Conservation (phyloP, 805 yeast genomes). For the Maudiozyma barnettii region DNA sequence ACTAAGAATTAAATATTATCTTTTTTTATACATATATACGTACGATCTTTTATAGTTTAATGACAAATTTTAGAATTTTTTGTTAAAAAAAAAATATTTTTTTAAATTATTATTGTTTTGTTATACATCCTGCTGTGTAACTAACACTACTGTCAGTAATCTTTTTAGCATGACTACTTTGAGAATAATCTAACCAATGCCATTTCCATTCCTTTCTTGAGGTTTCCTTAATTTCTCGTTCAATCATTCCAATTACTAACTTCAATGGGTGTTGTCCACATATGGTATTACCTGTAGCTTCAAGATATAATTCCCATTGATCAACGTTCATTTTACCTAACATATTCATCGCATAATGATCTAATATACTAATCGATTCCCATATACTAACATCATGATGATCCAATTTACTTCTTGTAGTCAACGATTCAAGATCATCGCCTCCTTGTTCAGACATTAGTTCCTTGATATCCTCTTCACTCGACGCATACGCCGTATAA, state of each 20-base stretch:
- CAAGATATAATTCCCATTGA: constrained; percentile 59
- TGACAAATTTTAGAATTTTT: constrained; percentile 2
- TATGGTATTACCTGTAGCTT: constrained; percentile 72
- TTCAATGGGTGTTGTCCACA: constrained; percentile 86
- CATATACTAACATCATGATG: constrained; percentile 43
- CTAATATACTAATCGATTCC: constrained; percentile 66
- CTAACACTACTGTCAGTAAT: constrained; percentile 74
- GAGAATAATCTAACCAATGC: constrained; percentile 72
- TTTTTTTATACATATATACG: not conserved
- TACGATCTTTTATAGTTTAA: constrained; percentile 3
- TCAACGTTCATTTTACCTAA: constrained; percentile 1
- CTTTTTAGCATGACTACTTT: constrained; percentile 48
- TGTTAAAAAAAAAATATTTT: not conserved
- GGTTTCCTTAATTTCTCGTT: constrained; percentile 7
- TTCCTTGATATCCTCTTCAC: constrained; percentile 17
- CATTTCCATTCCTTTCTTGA: constrained; percentile 27
- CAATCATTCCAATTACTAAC: constrained; percentile 45
- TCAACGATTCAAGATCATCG: constrained; percentile 25
- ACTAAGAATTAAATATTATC: constrained; percentile 1
- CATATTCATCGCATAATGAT: constrained; percentile 58
- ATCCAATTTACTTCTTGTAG: constrained; percentile 20
- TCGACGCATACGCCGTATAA: constrained; percentile 42
- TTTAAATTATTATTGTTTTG: not conserved
- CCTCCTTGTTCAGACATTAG: constrained; percentile 25
- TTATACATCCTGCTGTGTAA: constrained; percentile 69